Base-by-base conservation (phyloP, 176 grass and related monocot species). In the Leersia perrieri region DNA sequence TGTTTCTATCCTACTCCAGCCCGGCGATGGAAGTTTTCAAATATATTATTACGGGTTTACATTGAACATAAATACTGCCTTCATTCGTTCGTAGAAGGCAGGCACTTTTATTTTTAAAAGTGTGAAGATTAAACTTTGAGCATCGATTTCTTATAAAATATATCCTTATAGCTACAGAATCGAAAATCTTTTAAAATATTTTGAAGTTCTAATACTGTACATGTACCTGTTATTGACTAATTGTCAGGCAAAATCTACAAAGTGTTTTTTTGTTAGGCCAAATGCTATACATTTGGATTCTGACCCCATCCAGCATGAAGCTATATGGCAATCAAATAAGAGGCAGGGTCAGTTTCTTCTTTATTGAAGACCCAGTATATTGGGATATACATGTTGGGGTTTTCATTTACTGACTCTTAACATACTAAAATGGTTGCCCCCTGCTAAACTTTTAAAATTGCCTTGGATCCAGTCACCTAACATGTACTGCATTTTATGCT, bases 11-110 rank as follows among this genome's bases (percentile, higher is more conserved):
- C 58, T 82, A 14, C 51, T 82, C 30, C 5, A 27, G 29, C 14
- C 20, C 7, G 13, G 22, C 5, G 60, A 55, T 5, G 33, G 60
- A 15, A 57, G 14, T 36, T 55, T 64, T 57, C 25, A 75, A 53
- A 66, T 65, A 29, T 74, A 63, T n/a, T 36, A 73, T 41, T 41
- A 53, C 28, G 45, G n/a, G 23, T 40, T 13, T 72, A 82, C 35
- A 45, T 33, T 62, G 36, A 63, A 62, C 35, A 82, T 62, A 44
- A 72, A 82, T 63, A 63, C 49, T n/a, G 20, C 49, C 0, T 53
- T 20, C 0, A 16, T 53, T 53, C 18, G 5, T 44, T 53, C 20
- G 2, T 53, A 53, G 47, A 53, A 53, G 47, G 0, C 47, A n/a
- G n/a, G 0, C 11, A 8, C 22, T 49, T 53, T 53, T 20, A 20